A percentile compares a stretch with the other conserved stretches of the same genome.
phyloP scores from a whole-genome alignment of 768 basidiomycete genomes.

The Hysterangium stoloniferum region DNA sequence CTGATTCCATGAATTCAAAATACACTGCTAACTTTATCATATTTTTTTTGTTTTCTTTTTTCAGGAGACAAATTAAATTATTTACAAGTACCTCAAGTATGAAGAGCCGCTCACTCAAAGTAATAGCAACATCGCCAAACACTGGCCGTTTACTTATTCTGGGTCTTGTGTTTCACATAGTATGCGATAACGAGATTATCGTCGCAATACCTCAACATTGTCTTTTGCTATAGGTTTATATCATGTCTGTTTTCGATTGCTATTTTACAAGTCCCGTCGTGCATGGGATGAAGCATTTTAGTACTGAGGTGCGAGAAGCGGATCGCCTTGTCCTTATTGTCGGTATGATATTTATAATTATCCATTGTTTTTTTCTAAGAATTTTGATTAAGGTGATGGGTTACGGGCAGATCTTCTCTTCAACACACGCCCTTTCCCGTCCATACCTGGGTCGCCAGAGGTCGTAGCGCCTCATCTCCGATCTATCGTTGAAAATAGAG shows the following conservation, averaged over 20 bases:
- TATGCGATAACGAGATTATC: slow-evolving; percentile 16
- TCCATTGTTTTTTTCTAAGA: background rate
- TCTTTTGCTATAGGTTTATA: slow-evolving; percentile 9
- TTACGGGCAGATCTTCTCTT: slow-evolving; percentile 77
- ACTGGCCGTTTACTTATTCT: slow-evolving; percentile 41
- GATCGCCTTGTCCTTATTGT: slow-evolving; percentile 76
- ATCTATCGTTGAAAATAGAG: slow-evolving; percentile 54
- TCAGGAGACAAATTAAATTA: no score
- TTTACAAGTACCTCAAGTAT: no score
- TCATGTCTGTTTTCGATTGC: slow-evolving; percentile 55
- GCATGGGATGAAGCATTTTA: slow-evolving; percentile 61
- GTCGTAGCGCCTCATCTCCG: slow-evolving; percentile 70
- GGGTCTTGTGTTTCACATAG: slow-evolving; percentile 66
- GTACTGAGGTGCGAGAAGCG: slow-evolving; percentile 39
- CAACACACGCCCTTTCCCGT: slow-evolving; percentile 49
- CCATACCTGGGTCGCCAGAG: slow-evolving; percentile 38
- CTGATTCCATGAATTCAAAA: no score
- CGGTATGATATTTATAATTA: slow-evolving; percentile 34
- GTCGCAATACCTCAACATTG: background rate
- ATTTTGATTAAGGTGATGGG: slow-evolving; percentile 56
- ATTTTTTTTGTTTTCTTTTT: no score
- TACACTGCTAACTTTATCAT: no score
- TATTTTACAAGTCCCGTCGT: slow-evolving; percentile 84
- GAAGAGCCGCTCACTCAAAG: no score
- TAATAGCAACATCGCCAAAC: no score